Conservation (phyloP, 2,329 filamentous ascomycete species). For the Spiromastix sp. region DNA sequence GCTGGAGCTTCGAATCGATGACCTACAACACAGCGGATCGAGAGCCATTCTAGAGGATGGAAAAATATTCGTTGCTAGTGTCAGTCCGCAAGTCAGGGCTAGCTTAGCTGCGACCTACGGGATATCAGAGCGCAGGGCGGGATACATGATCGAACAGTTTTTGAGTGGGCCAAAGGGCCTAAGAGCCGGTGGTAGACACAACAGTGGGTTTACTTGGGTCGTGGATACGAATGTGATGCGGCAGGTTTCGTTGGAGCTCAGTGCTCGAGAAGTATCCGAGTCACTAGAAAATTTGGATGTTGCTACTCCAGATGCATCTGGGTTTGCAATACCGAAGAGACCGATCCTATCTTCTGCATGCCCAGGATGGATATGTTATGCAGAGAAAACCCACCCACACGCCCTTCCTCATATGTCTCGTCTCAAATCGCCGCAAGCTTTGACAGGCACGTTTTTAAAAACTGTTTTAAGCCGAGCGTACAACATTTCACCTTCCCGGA, state of each 20-base stretch:
- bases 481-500: conserved; percentile 62
- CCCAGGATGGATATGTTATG: conserved; percentile 97
- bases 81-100: conserved; percentile 83
- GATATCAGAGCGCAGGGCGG: conserved; percentile 62
- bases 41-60: conserved; percentile 11
- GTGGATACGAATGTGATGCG: conserved; percentile 79
- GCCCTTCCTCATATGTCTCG: conserved; percentile 82
- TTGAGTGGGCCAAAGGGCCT: conserved; percentile 62
- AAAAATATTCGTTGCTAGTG: conserved; percentile 79
- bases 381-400: conserved; percentile 94
- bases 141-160: conserved; percentile 72
- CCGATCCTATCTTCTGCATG: conserved; percentile 71
- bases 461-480: conserved; percentile 65
- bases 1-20: conserved; percentile 28
- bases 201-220: conserved; percentile 77
- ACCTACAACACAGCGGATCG: conserved; percentile 38
- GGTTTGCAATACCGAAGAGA: conserved; percentile 23
- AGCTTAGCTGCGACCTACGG: conserved; percentile 78
- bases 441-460: conserved; percentile 84
- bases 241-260: conserved; percentile 71
- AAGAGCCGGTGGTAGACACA: conserved; percentile 56
- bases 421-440: conserved; percentile 86
- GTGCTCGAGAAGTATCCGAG: conserved; percentile 58
- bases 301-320: conserved; percentile 9
- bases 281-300: conserved; percentile 16